Conservation (phyloP, 768 basidiomycete species). For the Solioccasus polychromus region DNA sequence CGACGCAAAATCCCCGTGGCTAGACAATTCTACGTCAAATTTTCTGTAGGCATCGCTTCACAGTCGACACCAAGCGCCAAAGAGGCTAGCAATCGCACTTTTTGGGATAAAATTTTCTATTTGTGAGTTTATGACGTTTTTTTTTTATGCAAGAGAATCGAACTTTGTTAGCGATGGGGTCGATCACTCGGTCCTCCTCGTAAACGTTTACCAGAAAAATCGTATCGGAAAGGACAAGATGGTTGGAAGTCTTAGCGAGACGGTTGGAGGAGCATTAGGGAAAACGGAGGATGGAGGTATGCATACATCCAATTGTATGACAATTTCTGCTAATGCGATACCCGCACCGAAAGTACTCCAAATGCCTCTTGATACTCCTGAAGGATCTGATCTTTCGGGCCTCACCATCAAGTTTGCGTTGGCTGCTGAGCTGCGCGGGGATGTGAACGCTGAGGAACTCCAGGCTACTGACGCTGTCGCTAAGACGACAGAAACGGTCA, state of each 20-base stretch:
- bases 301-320: too few relatives aligned
- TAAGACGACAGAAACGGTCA: conserved; percentile 1
- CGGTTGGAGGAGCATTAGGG: not conserved
- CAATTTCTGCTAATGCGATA: not conserved
- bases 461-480: conserved; percentile 14
- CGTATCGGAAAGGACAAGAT: not conserved
- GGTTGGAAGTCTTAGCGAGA: not conserved
- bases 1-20: not conserved
- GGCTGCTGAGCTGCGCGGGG: not conserved
- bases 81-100: not conserved
- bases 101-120: not conserved
- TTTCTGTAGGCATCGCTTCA: not conserved
- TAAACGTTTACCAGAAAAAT: not conserved
- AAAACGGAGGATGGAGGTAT: not conserved
- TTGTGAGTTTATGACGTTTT: not conserved
- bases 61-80: not conserved
- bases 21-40: not conserved
- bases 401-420: conserved; percentile 15
- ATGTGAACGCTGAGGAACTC: conserved; percentile 5
- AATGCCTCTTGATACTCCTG: conserved; percentile 1
- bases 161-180: not conserved
- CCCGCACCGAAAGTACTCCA: conserved; percentile 12
- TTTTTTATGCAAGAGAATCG: not conserved
- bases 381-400: not conserved
- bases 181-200: not conserved